phyloP scores from a whole-genome alignment of 495 filamentous ascomycete species.

The Hypoxylon lenormandii region DNA sequence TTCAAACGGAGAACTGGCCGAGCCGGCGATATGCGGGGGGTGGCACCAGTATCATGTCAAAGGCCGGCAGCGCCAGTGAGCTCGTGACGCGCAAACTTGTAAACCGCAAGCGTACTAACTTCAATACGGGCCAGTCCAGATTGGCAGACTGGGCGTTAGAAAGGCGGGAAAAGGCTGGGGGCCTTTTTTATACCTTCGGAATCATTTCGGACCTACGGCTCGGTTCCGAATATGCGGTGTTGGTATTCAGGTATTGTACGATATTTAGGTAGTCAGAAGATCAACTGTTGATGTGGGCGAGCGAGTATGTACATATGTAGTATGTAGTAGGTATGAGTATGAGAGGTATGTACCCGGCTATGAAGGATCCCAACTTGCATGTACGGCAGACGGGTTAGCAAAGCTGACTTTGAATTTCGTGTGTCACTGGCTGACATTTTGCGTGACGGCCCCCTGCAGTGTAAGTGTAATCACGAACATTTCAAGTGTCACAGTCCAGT shows the following conservation, averaged over 20 bases:
- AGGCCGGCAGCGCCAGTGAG: slow-evolving; percentile 13
- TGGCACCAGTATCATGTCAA: slow-evolving; percentile 25
- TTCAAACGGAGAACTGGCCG: not conserved
- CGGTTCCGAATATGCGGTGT: slow-evolving; percentile 28
- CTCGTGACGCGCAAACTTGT: slow-evolving; percentile 17
- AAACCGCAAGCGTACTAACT: slow-evolving; percentile 26
- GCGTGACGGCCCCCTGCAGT: not conserved
- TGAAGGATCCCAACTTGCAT: not conserved
- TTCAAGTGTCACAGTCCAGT: not conserved
- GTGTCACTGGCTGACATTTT: not conserved
- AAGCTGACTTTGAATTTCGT: slow-evolving; percentile 6
- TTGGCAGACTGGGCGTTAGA: not conserved
- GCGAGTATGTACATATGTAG: not conserved
- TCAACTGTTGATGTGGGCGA: not conserved
- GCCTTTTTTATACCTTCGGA: not conserved
- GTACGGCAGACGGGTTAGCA: not conserved
- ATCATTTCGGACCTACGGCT: slow-evolving; percentile 14
- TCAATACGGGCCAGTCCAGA: slow-evolving; percentile 10
- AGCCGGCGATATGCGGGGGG: slow-evolving; percentile 32
- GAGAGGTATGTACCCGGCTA: not conserved
- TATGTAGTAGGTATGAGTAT: too few species aligned
- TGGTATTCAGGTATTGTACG: not conserved
- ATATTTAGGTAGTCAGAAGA: slow-evolving; percentile 3
- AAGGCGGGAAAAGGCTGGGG: not conserved
- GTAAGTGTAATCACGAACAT: not conserved